Evolutionary conservation across 306 rosid genomes (phyloP).

Genomic region (Medicago lupulina): DNA sequence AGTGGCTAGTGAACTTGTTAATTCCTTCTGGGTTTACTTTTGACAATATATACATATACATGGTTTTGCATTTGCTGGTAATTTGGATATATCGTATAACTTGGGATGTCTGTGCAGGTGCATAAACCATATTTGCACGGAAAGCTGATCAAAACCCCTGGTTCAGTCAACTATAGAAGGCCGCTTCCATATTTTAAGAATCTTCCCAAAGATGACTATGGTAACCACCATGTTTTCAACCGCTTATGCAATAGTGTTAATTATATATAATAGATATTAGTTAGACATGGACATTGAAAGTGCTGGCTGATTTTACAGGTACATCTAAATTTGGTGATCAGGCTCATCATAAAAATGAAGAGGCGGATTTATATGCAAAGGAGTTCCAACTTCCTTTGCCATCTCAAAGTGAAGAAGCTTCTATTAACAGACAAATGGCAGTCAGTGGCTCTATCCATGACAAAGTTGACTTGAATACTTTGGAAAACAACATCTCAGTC

Average conservation of each 20-base stretch:
- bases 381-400: slow-evolving; percentile 31
- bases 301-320: slow-evolving; percentile 47
- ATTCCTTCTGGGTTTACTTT: not conserved
- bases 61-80: slow-evolving; percentile 13
- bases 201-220: slow-evolving; percentile 45
- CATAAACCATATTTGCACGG: slow-evolving; percentile 58
- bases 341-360: slow-evolving; percentile 4
- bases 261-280: not conserved
- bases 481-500: slow-evolving; percentile 17
- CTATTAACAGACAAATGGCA: slow-evolving; percentile 8
- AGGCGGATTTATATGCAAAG: slow-evolving; percentile 19
- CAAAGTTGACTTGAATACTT: slow-evolving; percentile 37
- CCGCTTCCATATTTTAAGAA: slow-evolving; percentile 74
- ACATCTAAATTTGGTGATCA: slow-evolving; percentile 36
- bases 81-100: slow-evolving; percentile 12
- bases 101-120: slow-evolving; percentile 53
- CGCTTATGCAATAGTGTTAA: not conserved
- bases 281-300: not conserved
- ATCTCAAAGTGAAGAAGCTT: slow-evolving; percentile 40
- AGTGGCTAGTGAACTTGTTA: not conserved
- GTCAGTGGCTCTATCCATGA: slow-evolving; percentile 29
- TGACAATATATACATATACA: not conserved
- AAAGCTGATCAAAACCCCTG: slow-evolving; percentile 72
- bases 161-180: slow-evolving; percentile 78
- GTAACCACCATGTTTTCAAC: slow-evolving; percentile 44